Base-by-base conservation (phyloP, 75 land plant genomes). In the Selaginella tamariscina region DNA sequence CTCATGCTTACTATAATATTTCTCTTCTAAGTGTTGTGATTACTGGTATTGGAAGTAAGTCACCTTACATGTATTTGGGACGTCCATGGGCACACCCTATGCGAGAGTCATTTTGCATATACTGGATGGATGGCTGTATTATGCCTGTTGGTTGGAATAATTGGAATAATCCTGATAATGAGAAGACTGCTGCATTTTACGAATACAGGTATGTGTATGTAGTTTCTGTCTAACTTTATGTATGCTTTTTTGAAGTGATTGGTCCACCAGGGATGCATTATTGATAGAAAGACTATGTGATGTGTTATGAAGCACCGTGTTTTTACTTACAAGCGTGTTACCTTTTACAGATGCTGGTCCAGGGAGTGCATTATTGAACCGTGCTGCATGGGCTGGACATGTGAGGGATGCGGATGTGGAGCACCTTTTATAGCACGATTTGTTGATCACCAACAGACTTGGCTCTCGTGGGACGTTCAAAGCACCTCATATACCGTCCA, bases 331-430 rank as follows among this genome's bases (percentile, higher is more conserved):
- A 39, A 39, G 15, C 15, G 49, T 39, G 49, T 39, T 5, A 39
- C 5, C n/a, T 39, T 15, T 39, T 15, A 39, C 11, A 15, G 5
- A 15, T 39, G 5, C 75, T 33, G 97, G 97, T 0, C 87, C 86
- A 2, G 97, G 97, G 9, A 79, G 97, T 67, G 66, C 77, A 55
- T 68, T 70, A 15, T 30, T 75, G 23, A 71, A 82, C 1, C 78
- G 97, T 2, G 92, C 79, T 0, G 63, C 69, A 22, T 91, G 97
- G 97, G 72, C 82, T 15, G 67, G 86, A 68, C 83, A 77, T 55
- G 62, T 85, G 57, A 27, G 76, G 24, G 92, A 88, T 70, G 85
- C 80, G 28, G 89, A 91, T 33, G 85, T 78, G 0, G 77, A 73
- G 9, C 70, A 84, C 70, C 83, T 88, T 44, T 83, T 9, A 44